Evolutionary conservation across 179 eudicot species (phyloP), one percentile per base, ranked within the genome.

Genomic region (Spinacia oleracea): DNA sequence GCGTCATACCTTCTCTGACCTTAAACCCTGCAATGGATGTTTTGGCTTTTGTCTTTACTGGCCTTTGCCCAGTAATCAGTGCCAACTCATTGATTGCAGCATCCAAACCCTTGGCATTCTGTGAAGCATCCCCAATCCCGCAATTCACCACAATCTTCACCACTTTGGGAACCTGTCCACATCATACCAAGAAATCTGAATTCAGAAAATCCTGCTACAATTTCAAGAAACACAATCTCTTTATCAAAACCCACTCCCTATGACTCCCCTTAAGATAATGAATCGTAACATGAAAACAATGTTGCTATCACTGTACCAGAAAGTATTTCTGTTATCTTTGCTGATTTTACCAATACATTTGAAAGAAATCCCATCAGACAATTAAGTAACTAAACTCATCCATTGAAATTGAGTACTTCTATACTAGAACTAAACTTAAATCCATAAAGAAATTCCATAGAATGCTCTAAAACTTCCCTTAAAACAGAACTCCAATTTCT

Each of bases 101-200:
- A 23, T 96, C 99, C 85, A 96, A 82, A 79, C 98, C 99, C 87
- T 91, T 96, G 14, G 90, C 85, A 84, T 96, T 96, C 83, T 96
- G 99, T n/a, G 94, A 91, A 73, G 99, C 99, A 68, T 96, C 98
- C 31, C 99, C 99, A 77, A 96, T 93, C 64, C 99, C 98, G 81
- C 97, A 93, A 73, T 96, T 96, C 84, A 96, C 94, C 38, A 93
- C 98, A 55, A 96, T 86, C 85, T 96, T 96, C 40, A 88, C 89
- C 81, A 96, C 53, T 78, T 96, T 96, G 11, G 99, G 99, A 76
- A 96, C 92, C 99, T 96, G 83, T 72, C 21, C 79, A 81, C 35
- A 83, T 50, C 1, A 80, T 40, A 79, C 35, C 72, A 59, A 40
- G 18, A 20, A 35, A 71, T 25, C 15, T 34, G 3, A 62, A 55